Conservation (phyloP, 1,139 yeast genomes). For the Pneumocystis sp. region DNA sequence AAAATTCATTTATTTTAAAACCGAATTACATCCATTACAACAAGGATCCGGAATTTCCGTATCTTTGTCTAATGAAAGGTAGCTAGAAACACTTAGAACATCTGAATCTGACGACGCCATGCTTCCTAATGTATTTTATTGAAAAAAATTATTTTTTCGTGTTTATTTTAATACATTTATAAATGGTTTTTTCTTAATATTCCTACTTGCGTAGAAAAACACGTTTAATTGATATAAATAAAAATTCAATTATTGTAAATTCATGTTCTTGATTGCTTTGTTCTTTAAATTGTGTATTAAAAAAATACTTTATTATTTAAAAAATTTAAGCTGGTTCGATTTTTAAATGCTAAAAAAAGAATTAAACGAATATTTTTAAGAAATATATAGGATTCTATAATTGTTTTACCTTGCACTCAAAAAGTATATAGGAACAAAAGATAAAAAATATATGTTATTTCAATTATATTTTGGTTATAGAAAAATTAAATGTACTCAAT, state of each 20-base stretch:
- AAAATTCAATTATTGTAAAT: background rate
- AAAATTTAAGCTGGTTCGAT: background rate
- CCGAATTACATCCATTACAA: constrained; percentile 1
- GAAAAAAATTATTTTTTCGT: background rate
- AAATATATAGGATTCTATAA: too few species aligned
- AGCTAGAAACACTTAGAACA: background rate
- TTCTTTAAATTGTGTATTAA: too few species aligned
- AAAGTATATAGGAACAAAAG: background rate
- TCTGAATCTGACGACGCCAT: background rate
- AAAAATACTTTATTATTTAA: too few species aligned
- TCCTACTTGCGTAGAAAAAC: background rate
- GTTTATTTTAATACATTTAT: background rate
- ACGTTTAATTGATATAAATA: background rate
- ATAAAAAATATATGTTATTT: background rate
- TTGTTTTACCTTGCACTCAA: background rate
- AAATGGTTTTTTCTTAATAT: background rate
- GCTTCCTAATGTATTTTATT: background rate
- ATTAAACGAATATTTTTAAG: background rate
- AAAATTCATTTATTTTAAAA: background rate
- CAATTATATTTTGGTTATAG: background rate
- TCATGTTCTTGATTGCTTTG: background rate
- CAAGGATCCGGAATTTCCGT: background rate
- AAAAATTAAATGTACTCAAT: too few species aligned
- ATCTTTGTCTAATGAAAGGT: background rate
- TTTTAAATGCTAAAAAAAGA: background rate